Percentiles rank a stretch among this genome's conserved stretches.
Conservation (phyloP, 352 stramenopile species). For the Globisporangium rhizosaccharum region DNA sequence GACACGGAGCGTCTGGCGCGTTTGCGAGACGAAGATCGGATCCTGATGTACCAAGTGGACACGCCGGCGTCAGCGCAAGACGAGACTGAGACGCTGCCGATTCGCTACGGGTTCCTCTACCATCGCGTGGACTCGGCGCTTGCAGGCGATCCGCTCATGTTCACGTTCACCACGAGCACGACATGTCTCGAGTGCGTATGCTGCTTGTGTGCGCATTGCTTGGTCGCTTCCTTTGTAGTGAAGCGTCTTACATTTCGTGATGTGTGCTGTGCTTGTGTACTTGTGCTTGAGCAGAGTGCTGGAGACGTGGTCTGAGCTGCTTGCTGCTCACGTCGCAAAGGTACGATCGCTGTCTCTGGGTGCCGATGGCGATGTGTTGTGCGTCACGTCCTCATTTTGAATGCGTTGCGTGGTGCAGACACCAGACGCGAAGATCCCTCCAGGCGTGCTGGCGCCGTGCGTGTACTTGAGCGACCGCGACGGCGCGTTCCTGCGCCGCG, state of each 20-base stretch:
- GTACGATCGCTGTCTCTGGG: background rate
- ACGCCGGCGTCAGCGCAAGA: slow-evolving; percentile 16
- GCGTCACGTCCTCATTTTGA: background rate
- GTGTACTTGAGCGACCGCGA: slow-evolving; percentile 57
- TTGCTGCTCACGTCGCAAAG: slow-evolving; percentile 40
- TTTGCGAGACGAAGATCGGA: slow-evolving; percentile 67
- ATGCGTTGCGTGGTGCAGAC: slow-evolving; percentile 3
- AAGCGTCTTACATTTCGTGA: too few species aligned
- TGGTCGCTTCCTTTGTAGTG: too few species aligned
- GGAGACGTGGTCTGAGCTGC: slow-evolving; percentile 45
- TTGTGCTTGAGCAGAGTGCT: slow-evolving; percentile 27
- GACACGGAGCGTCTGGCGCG: slow-evolving; percentile 54
- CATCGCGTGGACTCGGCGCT: slow-evolving; percentile 45
- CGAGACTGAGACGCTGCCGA: slow-evolving; percentile 11
- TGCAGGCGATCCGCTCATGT: slow-evolving; percentile 60
- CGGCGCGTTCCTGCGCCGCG: slow-evolving; percentile 39
- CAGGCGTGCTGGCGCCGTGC: slow-evolving; percentile 37
- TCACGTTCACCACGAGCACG: slow-evolving; percentile 53
- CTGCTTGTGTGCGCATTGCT: background rate
- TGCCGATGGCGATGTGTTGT: background rate
- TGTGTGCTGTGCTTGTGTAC: background rate
- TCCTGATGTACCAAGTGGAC: slow-evolving; percentile 67
- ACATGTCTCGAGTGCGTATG: slow-evolving; percentile 41
- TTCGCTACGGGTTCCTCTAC: slow-evolving; percentile 72
- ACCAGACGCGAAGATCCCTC: slow-evolving; percentile 28